These are phyloP conservation scores for Saturnispora zaruensis DNA, from an alignment of 805 yeast species.

Conservation along the genomic window DNA sequence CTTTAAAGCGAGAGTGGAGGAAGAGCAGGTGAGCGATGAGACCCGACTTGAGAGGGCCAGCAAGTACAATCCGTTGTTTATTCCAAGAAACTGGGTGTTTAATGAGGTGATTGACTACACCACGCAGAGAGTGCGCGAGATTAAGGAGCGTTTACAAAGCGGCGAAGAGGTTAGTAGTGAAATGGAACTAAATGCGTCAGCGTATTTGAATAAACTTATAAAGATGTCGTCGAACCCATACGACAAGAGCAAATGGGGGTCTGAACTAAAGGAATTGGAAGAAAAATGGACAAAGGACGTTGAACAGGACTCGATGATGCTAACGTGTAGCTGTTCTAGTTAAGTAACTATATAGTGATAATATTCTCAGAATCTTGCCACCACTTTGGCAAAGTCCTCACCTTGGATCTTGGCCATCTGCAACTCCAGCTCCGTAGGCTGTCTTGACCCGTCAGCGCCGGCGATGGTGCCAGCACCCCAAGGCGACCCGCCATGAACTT, in stretches of 20 bases:
- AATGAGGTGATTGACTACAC: slow-evolving; percentile 67
- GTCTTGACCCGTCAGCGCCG: slow-evolving; percentile 69
- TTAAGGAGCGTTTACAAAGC: slow-evolving; percentile 29
- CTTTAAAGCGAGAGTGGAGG: slow-evolving; percentile 35
- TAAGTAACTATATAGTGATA: neutral
- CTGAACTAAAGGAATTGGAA: slow-evolving; percentile 50
- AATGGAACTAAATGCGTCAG: slow-evolving; percentile 7
- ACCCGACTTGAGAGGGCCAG: slow-evolving; percentile 37
- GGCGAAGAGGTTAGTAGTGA: slow-evolving; percentile 37
- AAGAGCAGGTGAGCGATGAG: slow-evolving; percentile 29
- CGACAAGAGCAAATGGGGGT: slow-evolving; percentile 60
- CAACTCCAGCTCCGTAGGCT: slow-evolving; percentile 54
- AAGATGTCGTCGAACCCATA: slow-evolving; percentile 73
- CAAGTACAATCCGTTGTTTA: slow-evolving; percentile 62
- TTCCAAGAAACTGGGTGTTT: slow-evolving; percentile 79
- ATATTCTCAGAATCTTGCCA: slow-evolving; percentile 19
- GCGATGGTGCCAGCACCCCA: slow-evolving; percentile 85
- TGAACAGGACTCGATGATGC: slow-evolving; percentile 49
- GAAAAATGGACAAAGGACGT: slow-evolving; percentile 46
- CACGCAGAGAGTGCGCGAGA: slow-evolving; percentile 3
- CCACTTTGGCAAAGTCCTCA: slow-evolving; percentile 45
- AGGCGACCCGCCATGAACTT: slow-evolving; percentile 72
- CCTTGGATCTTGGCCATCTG: slow-evolving; percentile 63
- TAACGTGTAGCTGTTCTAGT: slow-evolving; percentile 61
- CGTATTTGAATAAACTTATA: slow-evolving; percentile 50